Conservation (phyloP, 106 monocot species). For the Dioscorea alata region DNA sequence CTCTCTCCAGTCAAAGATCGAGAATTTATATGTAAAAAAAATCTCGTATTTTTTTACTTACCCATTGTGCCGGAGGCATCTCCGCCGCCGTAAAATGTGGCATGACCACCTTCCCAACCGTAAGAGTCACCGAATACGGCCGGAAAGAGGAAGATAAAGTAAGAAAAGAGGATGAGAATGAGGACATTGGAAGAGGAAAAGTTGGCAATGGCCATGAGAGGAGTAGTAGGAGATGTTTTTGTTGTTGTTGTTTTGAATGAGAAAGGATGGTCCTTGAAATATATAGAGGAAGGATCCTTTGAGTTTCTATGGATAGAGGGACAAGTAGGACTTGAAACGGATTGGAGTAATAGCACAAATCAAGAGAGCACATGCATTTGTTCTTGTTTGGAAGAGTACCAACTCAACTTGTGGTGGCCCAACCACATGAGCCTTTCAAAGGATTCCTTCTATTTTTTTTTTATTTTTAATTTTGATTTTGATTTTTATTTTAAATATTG, state of each 20-base stretch:
- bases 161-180: conserved; percentile 12
- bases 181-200: not conserved
- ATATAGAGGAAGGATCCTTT: not conserved
- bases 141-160: conserved; percentile 7
- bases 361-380: conserved; percentile 3
- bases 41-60: conserved; percentile 6
- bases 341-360: not conserved
- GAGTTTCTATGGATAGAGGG: not conserved
- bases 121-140: conserved; percentile 9
- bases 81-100: conserved; percentile 57
- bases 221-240: not conserved
- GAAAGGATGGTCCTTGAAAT: not conserved
- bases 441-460: too few relatives aligned
- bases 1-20: too few relatives aligned
- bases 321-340: not conserved
- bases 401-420: conserved; percentile 3
- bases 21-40: too few relatives aligned
- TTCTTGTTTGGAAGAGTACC: conserved; percentile 1
- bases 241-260: not conserved
- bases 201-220: conserved; percentile 20
- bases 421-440: too few relatives aligned
- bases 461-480: too few relatives aligned
- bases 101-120: conserved; percentile 41
- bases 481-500: not conserved
- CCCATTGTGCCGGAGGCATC: conserved; percentile 67